Evolutionary conservation across 2,329 filamentous ascomycete species (phyloP).

Genomic region (Monosporascus sp.): DNA sequence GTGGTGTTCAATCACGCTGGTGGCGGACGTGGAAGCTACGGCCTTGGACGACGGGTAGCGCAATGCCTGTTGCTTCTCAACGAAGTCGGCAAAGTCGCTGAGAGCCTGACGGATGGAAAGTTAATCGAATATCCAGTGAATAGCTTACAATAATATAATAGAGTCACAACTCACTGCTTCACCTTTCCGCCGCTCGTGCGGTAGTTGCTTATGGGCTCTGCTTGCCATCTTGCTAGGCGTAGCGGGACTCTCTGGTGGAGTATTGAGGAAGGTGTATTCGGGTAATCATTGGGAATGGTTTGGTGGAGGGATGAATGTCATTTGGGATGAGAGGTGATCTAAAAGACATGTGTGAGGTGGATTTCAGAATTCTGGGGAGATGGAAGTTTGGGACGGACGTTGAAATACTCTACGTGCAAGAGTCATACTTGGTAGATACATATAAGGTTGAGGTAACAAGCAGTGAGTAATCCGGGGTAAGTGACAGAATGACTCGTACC

Average conservation of each 20-base stretch:
- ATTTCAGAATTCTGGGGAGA: too few relatives aligned
- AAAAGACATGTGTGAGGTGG: not conserved
- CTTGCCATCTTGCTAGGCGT: conserved; percentile 42
- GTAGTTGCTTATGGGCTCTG: conserved; percentile 56
- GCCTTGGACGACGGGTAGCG: conserved; percentile 50
- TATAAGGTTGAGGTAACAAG: too few relatives aligned
- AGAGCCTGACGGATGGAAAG: conserved; percentile 53
- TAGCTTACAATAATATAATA: not conserved
- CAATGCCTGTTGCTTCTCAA: conserved; percentile 83
- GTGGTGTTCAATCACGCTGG: conserved; percentile 77
- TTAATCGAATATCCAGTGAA: conserved; percentile 1
- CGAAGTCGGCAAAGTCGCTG: conserved; percentile 96
- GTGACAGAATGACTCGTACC: too few relatives aligned
- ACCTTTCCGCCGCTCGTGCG: conserved; percentile 78
- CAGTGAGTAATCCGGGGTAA: too few relatives aligned
- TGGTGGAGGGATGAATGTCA: not conserved
- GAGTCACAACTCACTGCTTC: conserved; percentile 61
- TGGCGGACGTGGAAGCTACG: conserved; percentile 19
- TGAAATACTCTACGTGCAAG: too few relatives aligned
- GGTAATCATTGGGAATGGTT: conserved; percentile 17
- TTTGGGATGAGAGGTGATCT: not conserved
- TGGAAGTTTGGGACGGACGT: too few relatives aligned
- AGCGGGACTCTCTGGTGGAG: conserved; percentile 4
- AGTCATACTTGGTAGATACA: too few relatives aligned
- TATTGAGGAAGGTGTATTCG: conserved; percentile 18